Base-by-base conservation (phyloP, 2,329 filamentous ascomycete species). In the Leptographium lundbergii region DNA sequence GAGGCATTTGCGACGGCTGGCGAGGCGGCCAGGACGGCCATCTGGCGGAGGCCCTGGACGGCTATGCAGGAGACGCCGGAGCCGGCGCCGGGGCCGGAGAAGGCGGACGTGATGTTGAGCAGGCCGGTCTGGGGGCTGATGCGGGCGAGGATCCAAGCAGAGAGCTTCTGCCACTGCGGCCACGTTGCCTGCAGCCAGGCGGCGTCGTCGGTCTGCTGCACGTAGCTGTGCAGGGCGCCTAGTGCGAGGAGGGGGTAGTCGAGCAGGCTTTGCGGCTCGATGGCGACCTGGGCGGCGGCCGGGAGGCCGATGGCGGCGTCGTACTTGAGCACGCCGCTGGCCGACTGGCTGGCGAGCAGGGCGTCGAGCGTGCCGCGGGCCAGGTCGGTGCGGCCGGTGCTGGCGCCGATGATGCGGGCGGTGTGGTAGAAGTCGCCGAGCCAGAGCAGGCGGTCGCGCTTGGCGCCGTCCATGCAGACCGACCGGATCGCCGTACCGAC, bases 351-450 rank as follows among this genome's bases (percentile, higher is more conserved):
- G 25, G 63, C 61, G 1, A 74, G 61, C 1, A 68, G 59, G 14
- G 65, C 68, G 11, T 69, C 62, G 22, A 76, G 65, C 0, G 67
- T 72, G 2, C 72, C 72, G 0, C 67, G 56, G 3, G 71, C 61
- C 22, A 70, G 65, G 27, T 74, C 72, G n/a, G 61, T 67, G 5
- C 70, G 67, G 13, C 66, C 64, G 1, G 73, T 75, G 9, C 68
- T 71, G 1, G 67, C 65, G 0, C 65, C 66, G 13, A 75, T 64
- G 22, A 75, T 68, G 13, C 69, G 67, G 1, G 69, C 64, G 0
- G 74, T 75, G 61, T 76, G 73, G 48, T 70, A 71, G 57, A 74
- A 74, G 59, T 75, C 73, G 6, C 74, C 73, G 3, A 69, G 66
- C 73, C 73, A 75, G 6, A 74, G 66, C 1, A 74, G 65, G 0